Conservation (phyloP, 1,284 basidiomycete species). For the Papiliotrema fonsecae region DNA sequence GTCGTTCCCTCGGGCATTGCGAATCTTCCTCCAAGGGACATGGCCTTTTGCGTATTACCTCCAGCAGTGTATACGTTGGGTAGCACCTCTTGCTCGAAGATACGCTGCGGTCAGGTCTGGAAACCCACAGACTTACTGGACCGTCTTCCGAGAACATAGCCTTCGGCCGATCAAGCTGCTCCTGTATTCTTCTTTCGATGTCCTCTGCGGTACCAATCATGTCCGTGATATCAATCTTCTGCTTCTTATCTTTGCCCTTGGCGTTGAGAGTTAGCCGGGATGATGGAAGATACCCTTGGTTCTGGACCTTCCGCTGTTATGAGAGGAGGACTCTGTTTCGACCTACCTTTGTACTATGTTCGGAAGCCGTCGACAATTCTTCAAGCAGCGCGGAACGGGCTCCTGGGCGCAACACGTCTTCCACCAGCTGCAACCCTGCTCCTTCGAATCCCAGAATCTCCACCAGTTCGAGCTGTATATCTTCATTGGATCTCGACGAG, state of each 20-base stretch:
- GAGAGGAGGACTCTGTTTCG: background rate
- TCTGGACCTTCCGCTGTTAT: background rate
- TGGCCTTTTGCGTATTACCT: conserved; percentile 58
- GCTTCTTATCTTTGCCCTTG: conserved; percentile 31
- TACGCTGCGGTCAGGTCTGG: conserved; percentile 42
- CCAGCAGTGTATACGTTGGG: conserved; percentile 87
- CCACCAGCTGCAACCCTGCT: conserved; percentile 45
- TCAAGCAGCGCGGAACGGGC: conserved; percentile 22
- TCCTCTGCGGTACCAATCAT: conserved; percentile 35
- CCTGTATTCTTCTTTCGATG: conserved; percentile 33
- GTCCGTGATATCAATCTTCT: conserved; percentile 34
- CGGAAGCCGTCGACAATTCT: background rate
- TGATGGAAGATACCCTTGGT: conserved; percentile 16
- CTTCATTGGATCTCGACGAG: conserved; percentile 53
- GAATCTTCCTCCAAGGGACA: conserved; percentile 68
- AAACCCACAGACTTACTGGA: conserved; percentile 12
- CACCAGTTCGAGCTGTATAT: conserved; percentile 70
- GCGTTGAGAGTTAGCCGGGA: conserved; percentile 21
- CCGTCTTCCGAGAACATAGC: conserved; percentile 35
- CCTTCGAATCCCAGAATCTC: conserved; percentile 85
- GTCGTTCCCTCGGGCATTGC: conserved; percentile 79
- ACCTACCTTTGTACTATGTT: background rate
- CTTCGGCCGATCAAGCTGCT: conserved; percentile 34
- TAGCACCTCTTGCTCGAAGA: conserved; percentile 58
- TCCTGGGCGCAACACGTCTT: conserved; percentile 33